Evolutionary conservation across 1,284 basidiomycete species (phyloP).

Genomic region (Malassezia equina): DNA sequence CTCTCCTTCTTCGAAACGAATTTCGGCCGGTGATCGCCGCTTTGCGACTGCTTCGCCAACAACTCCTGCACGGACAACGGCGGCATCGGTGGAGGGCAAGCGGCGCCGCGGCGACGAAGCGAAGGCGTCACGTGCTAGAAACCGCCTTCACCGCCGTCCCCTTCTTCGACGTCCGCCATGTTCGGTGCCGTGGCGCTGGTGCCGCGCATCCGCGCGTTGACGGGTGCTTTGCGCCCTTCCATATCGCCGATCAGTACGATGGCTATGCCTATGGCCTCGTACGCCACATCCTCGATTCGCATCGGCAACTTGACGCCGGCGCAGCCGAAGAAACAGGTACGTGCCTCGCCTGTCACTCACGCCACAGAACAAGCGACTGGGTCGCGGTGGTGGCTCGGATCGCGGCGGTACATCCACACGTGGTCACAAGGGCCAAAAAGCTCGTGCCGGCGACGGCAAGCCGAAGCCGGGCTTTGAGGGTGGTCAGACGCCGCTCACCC

Average conservation of each 20-base stretch:
- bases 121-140: background rate
- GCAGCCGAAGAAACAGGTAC: slow-evolving; percentile 9
- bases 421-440: slow-evolving; percentile 92
- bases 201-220: slow-evolving; percentile 2
- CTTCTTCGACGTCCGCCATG: background rate
- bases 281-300: slow-evolving; percentile 3
- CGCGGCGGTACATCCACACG: slow-evolving; percentile 83
- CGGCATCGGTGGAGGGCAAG: background rate
- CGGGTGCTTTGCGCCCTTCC: background rate
- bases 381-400: slow-evolving; percentile 80
- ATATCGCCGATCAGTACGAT: background rate
- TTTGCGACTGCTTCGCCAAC: slow-evolving; percentile 3
- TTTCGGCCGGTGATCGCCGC: background rate
- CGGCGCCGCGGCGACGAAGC: background rate
- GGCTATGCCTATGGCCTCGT: background rate
- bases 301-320: slow-evolving; percentile 18
- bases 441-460: slow-evolving; percentile 79
- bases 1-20: slow-evolving; percentile 13
- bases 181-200: slow-evolving; percentile 1
- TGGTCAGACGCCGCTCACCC: slow-evolving; percentile 87
- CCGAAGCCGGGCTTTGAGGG: slow-evolving; percentile 74
- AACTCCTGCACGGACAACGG: slow-evolving; percentile 16
- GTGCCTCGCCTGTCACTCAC: background rate
- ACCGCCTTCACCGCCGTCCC: background rate
- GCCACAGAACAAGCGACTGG: slow-evolving; percentile 72